phyloP scores from a whole-genome alignment of 306 rosid genomes.

The Inga leiocalycina region DNA sequence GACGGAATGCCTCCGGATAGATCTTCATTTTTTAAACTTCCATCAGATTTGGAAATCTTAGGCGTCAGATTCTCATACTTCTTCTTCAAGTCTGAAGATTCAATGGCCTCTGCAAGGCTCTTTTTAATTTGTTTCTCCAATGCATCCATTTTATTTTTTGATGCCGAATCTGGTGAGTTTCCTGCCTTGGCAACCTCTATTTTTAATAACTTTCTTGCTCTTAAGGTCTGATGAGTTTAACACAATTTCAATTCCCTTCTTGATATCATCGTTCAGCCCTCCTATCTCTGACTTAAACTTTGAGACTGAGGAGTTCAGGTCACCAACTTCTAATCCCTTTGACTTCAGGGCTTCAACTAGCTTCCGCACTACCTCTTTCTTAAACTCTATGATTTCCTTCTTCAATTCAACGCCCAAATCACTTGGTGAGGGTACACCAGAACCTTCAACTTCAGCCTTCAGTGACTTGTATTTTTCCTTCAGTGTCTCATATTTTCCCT shows the following conservation, averaged over 20 bases:
- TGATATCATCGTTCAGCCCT: constrained; percentile 56
- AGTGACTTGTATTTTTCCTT: constrained; percentile 55
- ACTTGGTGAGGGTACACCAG: constrained; percentile 43
- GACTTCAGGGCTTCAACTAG: constrained; percentile 61
- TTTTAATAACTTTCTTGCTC: constrained; percentile 67
- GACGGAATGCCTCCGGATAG: constrained; percentile 37
- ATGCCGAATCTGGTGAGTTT: constrained; percentile 53
- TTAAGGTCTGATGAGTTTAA: constrained; percentile 60
- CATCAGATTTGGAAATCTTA: constrained; percentile 49
- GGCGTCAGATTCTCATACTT: constrained; percentile 63
- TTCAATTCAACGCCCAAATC: constrained; percentile 65
- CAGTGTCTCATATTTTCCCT: constrained; percentile 57
- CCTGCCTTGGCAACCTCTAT: constrained; percentile 71
- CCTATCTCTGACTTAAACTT: constrained; percentile 48
- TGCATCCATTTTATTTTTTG: constrained; percentile 64
- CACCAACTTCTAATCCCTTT: constrained; percentile 58
- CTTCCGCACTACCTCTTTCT: constrained; percentile 62
- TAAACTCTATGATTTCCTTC: constrained; percentile 54
- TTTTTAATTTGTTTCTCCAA: constrained; percentile 69
- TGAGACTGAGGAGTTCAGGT: constrained; percentile 32
- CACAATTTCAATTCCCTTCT: constrained; percentile 50
- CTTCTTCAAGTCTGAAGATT: constrained; percentile 61
- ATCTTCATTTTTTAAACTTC: constrained; percentile 40
- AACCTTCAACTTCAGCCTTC: constrained; percentile 59
- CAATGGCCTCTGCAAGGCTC: constrained; percentile 62